Evolutionary conservation across 179 eudicot species (phyloP).

Genomic region (Beta lomatogona): DNA sequence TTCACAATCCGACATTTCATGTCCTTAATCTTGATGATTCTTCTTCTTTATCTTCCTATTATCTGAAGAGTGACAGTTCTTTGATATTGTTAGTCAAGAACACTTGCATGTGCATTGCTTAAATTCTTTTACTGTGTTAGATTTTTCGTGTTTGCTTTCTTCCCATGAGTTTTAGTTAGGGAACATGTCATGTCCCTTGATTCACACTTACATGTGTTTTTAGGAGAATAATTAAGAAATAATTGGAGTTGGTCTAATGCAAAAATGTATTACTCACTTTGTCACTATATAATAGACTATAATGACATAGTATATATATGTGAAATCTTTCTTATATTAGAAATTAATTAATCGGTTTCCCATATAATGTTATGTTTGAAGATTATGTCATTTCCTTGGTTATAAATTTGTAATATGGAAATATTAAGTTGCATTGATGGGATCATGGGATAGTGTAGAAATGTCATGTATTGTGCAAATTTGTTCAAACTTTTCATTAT

Average conservation of each 20-base stretch:
- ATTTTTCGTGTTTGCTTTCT: background rate
- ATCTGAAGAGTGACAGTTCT: background rate
- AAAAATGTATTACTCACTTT: too few species aligned
- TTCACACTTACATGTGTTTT: background rate
- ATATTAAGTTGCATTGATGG: background rate
- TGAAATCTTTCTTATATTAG: too few species aligned
- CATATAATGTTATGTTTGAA: background rate
- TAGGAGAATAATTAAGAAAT: background rate
- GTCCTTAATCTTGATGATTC: background rate
- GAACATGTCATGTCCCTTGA: conserved; percentile 1
- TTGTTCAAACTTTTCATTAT: too few species aligned
- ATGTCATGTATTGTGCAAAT: too few species aligned
- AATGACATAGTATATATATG: too few species aligned
- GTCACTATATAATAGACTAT: too few species aligned
- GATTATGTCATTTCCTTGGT: too few species aligned
- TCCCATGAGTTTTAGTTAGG: background rate
- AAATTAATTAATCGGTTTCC: too few species aligned
- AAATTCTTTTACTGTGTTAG: background rate
- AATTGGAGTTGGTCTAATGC: too few species aligned
- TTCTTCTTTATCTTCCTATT: background rate
- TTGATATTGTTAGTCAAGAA: background rate
- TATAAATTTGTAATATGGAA: too few species aligned
- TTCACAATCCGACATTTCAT: background rate
- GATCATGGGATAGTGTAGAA: too few species aligned
- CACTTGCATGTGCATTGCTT: conserved; percentile 11